These are phyloP conservation scores for Helianthus tuberosus DNA, from an alignment of 129 eudicot species.

Conservation along the genomic window DNA sequence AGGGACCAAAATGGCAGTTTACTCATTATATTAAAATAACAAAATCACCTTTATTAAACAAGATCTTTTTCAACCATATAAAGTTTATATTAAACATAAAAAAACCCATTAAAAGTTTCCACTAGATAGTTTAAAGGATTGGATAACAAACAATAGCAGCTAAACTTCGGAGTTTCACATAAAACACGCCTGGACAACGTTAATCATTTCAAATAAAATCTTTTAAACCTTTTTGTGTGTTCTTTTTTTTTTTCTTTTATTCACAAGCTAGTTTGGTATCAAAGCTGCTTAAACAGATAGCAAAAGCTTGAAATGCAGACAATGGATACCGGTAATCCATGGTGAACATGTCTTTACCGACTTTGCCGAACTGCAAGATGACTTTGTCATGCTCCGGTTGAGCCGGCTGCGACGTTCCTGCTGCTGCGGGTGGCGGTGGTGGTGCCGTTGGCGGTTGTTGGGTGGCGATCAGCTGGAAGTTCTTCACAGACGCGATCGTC, in stretches of 20 bases:
- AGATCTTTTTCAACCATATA: no score
- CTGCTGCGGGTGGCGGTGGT: constrained; percentile 18
- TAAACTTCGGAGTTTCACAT: constrained; percentile 21
- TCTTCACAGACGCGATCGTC: constrained; percentile 85
- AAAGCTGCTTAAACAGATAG: constrained; percentile 79
- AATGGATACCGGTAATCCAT: constrained; percentile 78
- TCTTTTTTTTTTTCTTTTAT: constrained; percentile 33
- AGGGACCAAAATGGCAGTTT: no score
- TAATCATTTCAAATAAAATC: constrained; percentile 13
- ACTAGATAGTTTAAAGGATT: constrained; percentile 17
- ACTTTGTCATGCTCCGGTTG: constrained; percentile 64
- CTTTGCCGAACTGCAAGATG: constrained; percentile 74
- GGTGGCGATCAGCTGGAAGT: constrained; percentile 76
- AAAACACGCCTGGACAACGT: constrained; percentile 2
- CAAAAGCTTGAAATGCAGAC: constrained; percentile 83
- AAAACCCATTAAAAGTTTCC: constrained; percentile 11
- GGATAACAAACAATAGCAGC: constrained; percentile 13
- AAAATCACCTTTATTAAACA: no score
- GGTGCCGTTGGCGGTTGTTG: constrained; percentile 37
- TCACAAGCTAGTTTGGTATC: constrained; percentile 86
- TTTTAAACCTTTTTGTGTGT: not conserved
- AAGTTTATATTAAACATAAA: no score
- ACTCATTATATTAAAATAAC: no score
- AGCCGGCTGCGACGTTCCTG: constrained; percentile 39
- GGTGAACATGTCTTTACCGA: constrained; percentile 71